Conservation (phyloP, 768 basidiomycete genomes). For the Naganishia vaughanmartiniae region DNA sequence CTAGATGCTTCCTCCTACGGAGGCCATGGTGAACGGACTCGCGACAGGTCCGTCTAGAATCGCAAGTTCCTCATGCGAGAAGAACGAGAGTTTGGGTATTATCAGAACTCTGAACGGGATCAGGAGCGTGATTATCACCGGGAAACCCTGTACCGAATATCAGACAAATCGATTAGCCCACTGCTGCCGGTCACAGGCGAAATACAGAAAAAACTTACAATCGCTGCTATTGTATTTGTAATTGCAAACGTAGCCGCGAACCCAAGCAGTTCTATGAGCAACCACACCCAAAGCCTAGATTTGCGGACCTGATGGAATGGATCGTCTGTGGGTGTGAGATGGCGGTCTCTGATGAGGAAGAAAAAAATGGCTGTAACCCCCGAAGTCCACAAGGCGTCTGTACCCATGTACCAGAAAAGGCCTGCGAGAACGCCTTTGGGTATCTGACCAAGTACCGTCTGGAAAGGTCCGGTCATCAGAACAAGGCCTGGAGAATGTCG, state of each 20-base stretch:
- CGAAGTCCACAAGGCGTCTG: slow-evolving; percentile 72
- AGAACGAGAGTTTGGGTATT: slow-evolving; percentile 68
- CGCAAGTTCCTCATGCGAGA: slow-evolving; percentile 71
- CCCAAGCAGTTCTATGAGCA: slow-evolving; percentile 70
- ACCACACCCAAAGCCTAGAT: slow-evolving; percentile 68
- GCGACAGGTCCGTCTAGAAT: slow-evolving; percentile 89
- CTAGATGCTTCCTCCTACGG: slow-evolving; percentile 28
- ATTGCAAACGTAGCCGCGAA: slow-evolving; percentile 88
- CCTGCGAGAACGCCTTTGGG: slow-evolving; percentile 75
- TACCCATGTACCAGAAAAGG: slow-evolving; percentile 92
- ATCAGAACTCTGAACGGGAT: slow-evolving; percentile 70
- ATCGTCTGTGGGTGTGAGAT: slow-evolving; percentile 62
- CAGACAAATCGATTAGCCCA: not conserved
- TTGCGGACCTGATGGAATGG: slow-evolving; percentile 73
- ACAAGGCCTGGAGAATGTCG: slow-evolving; percentile 57
- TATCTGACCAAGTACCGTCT: slow-evolving; percentile 74
- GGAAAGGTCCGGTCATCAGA: slow-evolving; percentile 74
- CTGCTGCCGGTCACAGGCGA: not conserved
- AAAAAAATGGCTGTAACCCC: slow-evolving; percentile 78
- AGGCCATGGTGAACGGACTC: slow-evolving; percentile 44
- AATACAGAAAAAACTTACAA: slow-evolving; percentile 17
- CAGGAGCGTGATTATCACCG: slow-evolving; percentile 78
- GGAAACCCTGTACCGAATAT: slow-evolving; percentile 66
- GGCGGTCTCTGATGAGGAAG: slow-evolving; percentile 71
- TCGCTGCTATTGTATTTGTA: slow-evolving; percentile 67